Percentiles rank a stretch among this genome's conserved stretches.
Conservation (phyloP, 768 basidiomycete genomes). For the Mycena pura region DNA sequence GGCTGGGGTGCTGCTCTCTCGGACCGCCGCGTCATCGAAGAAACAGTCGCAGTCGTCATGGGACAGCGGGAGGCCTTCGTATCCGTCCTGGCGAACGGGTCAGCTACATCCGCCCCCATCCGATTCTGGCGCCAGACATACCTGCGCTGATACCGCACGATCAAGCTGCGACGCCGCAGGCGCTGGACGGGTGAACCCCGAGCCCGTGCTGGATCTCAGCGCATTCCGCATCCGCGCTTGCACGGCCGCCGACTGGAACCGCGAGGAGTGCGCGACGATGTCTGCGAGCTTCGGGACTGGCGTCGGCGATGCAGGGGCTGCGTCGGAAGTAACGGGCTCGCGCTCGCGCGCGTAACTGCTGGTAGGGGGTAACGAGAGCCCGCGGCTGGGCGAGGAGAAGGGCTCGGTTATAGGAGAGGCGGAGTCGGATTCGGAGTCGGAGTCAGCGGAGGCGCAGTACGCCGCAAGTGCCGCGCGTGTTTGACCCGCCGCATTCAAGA, state of each 20-base stretch:
- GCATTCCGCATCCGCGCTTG: conserved; percentile 16
- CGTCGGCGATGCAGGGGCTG: neutral
- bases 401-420: too few relatives aligned
- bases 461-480: conserved; percentile 15
- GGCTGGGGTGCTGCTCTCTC: neutral
- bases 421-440: too few relatives aligned
- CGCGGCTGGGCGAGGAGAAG: neutral
- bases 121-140: neutral
- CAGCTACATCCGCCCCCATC: too few relatives aligned
- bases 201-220: conserved; percentile 1
- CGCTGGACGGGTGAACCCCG: conserved; percentile 12
- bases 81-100: neutral
- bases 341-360: too few relatives aligned
- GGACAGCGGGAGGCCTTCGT: conserved; percentile 12
- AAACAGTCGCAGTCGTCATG: conserved; percentile 11
- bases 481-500: conserved; percentile 3
- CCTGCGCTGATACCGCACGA: conserved; percentile 4
- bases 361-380: conserved; percentile 9
- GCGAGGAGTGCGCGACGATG: neutral
- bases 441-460: conserved; percentile 16
- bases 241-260: conserved; percentile 12
- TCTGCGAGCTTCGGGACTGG: neutral
- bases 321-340: neutral
- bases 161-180: neutral
- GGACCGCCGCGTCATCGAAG: neutral